Conservation (phyloP, 2,329 filamentous ascomycete genomes). For the Thielaviopsis euricoi region DNA sequence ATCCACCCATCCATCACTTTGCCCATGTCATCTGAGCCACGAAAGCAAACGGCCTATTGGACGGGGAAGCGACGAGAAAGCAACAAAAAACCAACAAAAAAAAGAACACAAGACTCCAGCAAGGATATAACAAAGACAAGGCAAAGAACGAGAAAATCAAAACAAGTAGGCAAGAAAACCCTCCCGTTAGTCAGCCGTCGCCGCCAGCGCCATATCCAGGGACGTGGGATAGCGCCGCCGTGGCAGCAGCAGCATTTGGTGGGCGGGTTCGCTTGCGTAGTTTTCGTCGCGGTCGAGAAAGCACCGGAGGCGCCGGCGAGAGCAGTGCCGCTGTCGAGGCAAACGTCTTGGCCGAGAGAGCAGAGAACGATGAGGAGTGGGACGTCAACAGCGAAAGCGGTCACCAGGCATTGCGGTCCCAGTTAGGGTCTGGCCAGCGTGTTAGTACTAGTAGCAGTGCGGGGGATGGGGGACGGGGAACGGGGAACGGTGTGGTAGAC, state of each 20-base stretch:
- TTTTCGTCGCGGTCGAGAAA: not conserved
- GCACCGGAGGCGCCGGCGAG: not conserved
- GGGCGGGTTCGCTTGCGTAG: not conserved
- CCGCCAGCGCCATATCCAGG: too few relatives aligned
- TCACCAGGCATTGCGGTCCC: slow-evolving; percentile 85
- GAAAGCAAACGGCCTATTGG: not conserved
- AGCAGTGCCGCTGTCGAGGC: not conserved
- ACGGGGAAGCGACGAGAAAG: not conserved
- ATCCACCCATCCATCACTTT: too few relatives aligned
- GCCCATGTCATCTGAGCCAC: too few relatives aligned
- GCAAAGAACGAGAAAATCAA: not conserved
- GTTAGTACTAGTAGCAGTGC: too few relatives aligned
- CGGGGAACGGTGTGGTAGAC: not conserved
- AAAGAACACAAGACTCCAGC: not conserved
- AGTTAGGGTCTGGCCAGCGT: slow-evolving; percentile 52
- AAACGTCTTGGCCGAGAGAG: not conserved
- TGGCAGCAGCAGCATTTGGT: not conserved
- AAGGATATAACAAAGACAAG: not conserved
- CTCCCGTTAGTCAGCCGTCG: not conserved
- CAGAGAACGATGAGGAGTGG: not conserved
- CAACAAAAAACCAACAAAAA: not conserved
- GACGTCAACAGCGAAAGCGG: not conserved
- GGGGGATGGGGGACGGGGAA: not conserved
- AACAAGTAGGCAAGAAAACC: not conserved
- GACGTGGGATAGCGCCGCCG: not conserved